Conservation (phyloP, 2,329 filamentous ascomycete genomes). For the Piedraia hortae region DNA sequence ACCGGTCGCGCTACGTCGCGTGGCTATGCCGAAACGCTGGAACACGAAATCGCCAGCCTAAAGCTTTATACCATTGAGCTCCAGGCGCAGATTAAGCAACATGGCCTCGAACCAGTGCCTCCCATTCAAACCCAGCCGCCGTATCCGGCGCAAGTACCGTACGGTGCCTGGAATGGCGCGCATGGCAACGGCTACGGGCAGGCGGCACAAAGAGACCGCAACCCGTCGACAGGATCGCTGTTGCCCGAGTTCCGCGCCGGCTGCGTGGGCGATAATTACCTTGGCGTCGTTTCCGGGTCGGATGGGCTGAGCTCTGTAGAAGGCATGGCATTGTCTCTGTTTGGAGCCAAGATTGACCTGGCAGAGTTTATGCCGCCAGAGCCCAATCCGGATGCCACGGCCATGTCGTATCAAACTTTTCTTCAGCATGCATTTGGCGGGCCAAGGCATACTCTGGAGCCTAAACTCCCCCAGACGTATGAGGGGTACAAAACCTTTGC, state of each 20-base stretch:
- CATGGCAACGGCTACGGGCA: constrained; percentile 1
- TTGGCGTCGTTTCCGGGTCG: constrained; percentile 35
- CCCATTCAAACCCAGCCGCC: constrained; percentile 2
- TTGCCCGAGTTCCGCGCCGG: constrained; percentile 21
- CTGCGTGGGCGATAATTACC: constrained; percentile 31
- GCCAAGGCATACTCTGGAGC: constrained; percentile 24
- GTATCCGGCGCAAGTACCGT: constrained; percentile 1
- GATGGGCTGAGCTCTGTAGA: constrained; percentile 44
- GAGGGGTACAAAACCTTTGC: constrained; percentile 39
- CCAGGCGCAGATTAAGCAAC: constrained; percentile 33
- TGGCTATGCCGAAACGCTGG: constrained; percentile 51
- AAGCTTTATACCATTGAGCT: constrained; percentile 38
- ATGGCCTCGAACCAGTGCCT: constrained; percentile 26
- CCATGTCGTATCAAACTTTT: constrained; percentile 44
- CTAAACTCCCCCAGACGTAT: constrained; percentile 31
- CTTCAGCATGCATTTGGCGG: constrained; percentile 33
- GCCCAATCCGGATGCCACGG: constrained; percentile 29
- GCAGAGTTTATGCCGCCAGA: constrained; percentile 41
- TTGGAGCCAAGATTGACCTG: constrained; percentile 57
- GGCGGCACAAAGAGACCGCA: constrained; percentile 2
- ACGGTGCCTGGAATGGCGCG: background rate
- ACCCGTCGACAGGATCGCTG: constrained; percentile 4
- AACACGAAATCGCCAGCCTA: constrained; percentile 42
- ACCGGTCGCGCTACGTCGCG: constrained; percentile 53
- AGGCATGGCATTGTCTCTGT: constrained; percentile 47